phyloP scores from a whole-genome alignment of 805 yeast species.

The Candida odintsovae region DNA sequence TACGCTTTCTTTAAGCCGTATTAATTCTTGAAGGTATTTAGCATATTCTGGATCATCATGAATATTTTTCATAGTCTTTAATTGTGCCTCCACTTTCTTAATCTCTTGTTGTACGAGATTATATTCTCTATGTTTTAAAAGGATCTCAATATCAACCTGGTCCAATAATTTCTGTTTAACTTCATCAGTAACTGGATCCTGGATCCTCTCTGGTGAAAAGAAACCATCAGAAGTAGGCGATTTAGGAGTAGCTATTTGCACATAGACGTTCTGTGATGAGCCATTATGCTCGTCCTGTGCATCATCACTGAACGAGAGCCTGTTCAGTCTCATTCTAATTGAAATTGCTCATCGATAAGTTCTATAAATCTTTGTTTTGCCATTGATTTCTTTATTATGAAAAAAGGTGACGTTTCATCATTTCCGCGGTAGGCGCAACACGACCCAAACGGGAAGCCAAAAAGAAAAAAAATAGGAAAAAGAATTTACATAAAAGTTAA shows the following conservation, averaged over 20 bases:
- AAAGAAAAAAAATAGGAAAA: no score
- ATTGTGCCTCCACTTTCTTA: constrained; percentile 51
- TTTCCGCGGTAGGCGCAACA: neutral
- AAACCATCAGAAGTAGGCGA: constrained; percentile 34
- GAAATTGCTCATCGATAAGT: no score
- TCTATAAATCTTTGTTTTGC: no score
- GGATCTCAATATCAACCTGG: constrained; percentile 53
- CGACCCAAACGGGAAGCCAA: neutral
- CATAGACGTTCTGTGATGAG: neutral
- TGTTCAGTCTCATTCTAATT: neutral
- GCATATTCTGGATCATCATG: constrained; percentile 29
- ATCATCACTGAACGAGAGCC: neutral
- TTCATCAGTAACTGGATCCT: constrained; percentile 15
- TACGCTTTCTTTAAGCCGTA: constrained; percentile 23
- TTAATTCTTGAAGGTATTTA: constrained; percentile 36
- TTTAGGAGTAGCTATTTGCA: constrained; percentile 38
- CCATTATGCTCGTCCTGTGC: neutral
- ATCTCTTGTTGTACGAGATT: constrained; percentile 46
- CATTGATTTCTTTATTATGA: no score
- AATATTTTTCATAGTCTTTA: constrained; percentile 42
- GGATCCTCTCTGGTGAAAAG: constrained; percentile 4
- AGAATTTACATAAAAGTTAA: no score
- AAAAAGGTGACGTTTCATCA: no score
- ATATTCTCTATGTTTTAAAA: constrained; percentile 54
- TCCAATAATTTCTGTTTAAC: constrained; percentile 31